A percentile compares a stretch with the other conserved stretches of the same genome.
phyloP scores from a whole-genome alignment of 2,329 filamentous ascomycete species.

The Pyrenophora tritici-repentis region DNA sequence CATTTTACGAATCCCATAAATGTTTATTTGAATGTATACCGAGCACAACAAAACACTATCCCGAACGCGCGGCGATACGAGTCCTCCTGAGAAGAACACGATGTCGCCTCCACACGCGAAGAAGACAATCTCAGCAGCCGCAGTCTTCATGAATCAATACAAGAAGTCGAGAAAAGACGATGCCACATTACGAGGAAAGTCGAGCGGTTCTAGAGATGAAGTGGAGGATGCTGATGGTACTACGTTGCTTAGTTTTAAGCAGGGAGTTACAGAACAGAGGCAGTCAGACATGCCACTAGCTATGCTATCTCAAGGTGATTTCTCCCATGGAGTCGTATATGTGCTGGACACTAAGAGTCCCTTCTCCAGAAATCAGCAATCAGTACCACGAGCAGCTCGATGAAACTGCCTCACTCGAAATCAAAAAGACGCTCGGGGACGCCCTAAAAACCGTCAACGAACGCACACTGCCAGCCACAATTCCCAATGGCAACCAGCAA shows the following conservation, averaged over 20 bases:
- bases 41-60: not conserved
- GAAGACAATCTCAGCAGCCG: constrained; percentile 28
- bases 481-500: constrained; percentile 7
- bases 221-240: not conserved
- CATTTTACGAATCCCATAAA: too few species aligned
- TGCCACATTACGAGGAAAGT: not conserved
- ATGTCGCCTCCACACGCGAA: not conserved
- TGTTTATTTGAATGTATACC: not conserved
- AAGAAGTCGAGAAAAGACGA: constrained; percentile 10
- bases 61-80: not conserved
- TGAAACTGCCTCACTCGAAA: too few species aligned
- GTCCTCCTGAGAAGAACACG: not conserved
- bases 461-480: constrained; percentile 18
- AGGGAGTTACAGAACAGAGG: constrained; percentile 10
- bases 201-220: not conserved
- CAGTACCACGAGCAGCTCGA: too few species aligned
- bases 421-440: constrained; percentile 22
- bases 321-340: too few species aligned
- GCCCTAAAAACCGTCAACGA: constrained; percentile 18
- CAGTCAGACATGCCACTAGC: too few species aligned
- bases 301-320: not conserved
- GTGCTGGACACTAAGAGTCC: constrained; percentile 9
- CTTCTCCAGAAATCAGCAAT: constrained; percentile 31
- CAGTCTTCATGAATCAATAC: constrained; percentile 33
- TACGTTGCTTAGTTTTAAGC: constrained; percentile 5